Evolutionary conservation across 305 asterid species (phyloP), one percentile per base, ranked within the genome.

Genomic region (Fraxinus xanthoxyloides): DNA sequence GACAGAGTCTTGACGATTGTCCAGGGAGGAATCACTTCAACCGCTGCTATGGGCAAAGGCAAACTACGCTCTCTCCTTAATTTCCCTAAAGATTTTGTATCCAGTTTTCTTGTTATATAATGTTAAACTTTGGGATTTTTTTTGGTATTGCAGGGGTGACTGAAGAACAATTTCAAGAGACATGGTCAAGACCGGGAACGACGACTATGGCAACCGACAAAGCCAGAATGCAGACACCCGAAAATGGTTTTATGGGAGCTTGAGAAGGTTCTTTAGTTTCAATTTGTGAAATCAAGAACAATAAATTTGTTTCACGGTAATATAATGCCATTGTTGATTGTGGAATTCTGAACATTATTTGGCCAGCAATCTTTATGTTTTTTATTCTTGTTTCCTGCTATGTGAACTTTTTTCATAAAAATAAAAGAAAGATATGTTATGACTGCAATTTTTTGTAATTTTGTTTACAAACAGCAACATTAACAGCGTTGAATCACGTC

Each of bases 31-130:
- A 91, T 94, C 73, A 93, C 97, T 59, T 96, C 99, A 0, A 96
- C 98, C 79, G 99, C 99, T 43, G 99, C 99, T 9, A 94, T 96
- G 98, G 99, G 98, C 67, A 94, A 91, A 94, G 99, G 98, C 84
- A 83, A 73, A 51, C 48, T 5, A 5, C 1, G 7, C 32, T 0
- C 1, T 4, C 9, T 4, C 21, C 21, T 67, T 65, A 65, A 65
- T 26, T 5, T 63, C n/a, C 13, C 8, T 2, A 17, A 24, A 63
- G 6, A 63, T 63, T 63, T 23, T 12, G 34, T 24, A 65, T 28
- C 17, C 9, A 26, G 26, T 10, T 24, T 65, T 65, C 13, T 21
- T 59, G 36, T 28, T 7, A 78, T 15, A 51, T 63, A 24, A 7
- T 32, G 30, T n/a, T 38, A 43, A 15, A 7, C 73, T 72, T 2